phyloP scores from a whole-genome alignment of 2,329 filamentous ascomycete genomes.

The Aspergillus caelatus region DNA sequence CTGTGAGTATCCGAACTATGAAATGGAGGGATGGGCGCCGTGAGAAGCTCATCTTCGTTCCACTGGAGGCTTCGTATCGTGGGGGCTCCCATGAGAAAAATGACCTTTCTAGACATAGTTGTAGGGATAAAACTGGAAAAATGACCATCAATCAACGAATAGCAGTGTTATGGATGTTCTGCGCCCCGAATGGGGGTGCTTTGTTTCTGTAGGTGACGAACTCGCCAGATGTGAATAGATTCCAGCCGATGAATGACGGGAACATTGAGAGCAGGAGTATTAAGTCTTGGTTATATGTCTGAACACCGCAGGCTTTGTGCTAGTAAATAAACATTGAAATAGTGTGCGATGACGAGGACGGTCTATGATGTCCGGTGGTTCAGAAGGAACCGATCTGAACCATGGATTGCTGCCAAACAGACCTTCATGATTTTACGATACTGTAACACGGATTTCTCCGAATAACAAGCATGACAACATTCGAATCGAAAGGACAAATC shows the following conservation, averaged over 20 bases:
- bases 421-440: not conserved
- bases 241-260: not conserved
- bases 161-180: not conserved
- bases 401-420: constrained; percentile 8
- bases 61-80: constrained; percentile 57
- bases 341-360: not conserved
- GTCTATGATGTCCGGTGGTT: not conserved
- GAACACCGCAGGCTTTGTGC: not conserved
- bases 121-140: not conserved
- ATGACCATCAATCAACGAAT: constrained; percentile 7
- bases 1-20: constrained; percentile 13
- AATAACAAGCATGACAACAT: not conserved
- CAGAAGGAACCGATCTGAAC: constrained; percentile 8
- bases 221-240: not conserved
- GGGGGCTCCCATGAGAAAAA: constrained; percentile 67
- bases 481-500: not conserved
- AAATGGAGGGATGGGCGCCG: constrained; percentile 46
- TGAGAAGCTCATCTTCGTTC: constrained; percentile 54
- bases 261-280: not conserved
- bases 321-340: not conserved
- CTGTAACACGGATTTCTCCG: not conserved
- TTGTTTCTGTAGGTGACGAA: not conserved
- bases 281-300: not conserved
- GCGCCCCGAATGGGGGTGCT: not conserved
- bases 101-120: constrained; percentile 37